Conservation (phyloP, 768 basidiomycete species). For the Artomyces pyxidatus region DNA sequence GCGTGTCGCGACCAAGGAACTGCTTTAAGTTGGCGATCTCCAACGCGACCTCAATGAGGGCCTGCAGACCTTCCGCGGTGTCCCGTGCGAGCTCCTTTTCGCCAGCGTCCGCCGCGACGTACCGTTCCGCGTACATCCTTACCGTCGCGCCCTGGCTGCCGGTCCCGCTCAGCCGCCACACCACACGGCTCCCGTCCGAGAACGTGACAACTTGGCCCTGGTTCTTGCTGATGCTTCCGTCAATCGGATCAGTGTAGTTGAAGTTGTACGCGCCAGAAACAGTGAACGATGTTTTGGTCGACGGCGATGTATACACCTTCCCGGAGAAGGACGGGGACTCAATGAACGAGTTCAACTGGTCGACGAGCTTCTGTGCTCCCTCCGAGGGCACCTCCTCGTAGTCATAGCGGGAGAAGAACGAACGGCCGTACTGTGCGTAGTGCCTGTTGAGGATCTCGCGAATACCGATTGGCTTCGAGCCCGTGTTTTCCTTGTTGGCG, state of each 20-base stretch:
- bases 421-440: conserved; percentile 90
- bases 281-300: conserved; percentile 64
- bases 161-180: conserved; percentile 94
- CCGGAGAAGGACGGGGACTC: conserved; percentile 58
- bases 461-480: conserved; percentile 74
- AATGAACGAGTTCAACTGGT: conserved; percentile 65
- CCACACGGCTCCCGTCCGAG: conserved; percentile 85
- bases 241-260: conserved; percentile 98
- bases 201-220: conserved; percentile 95
- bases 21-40: conserved; percentile 77
- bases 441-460: conserved; percentile 84
- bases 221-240: conserved; percentile 85
- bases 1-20: conserved; percentile 81
- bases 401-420: conserved; percentile 98
- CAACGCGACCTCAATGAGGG: conserved; percentile 92
- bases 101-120: conserved; percentile 64
- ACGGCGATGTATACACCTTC: conserved; percentile 56
- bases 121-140: conserved; percentile 92
- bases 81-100: conserved; percentile 61
- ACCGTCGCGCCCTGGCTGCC: conserved; percentile 96
- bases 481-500: conserved; percentile 61
- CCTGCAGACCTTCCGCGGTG: conserved; percentile 86
- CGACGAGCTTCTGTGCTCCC: conserved; percentile 81
- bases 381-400: conserved; percentile 96
- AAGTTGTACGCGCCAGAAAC: conserved; percentile 80